Evolutionary conservation across 2,329 filamentous ascomycete genomes (phyloP).

Genomic region (Dothidotthia symphoricarpi): DNA sequence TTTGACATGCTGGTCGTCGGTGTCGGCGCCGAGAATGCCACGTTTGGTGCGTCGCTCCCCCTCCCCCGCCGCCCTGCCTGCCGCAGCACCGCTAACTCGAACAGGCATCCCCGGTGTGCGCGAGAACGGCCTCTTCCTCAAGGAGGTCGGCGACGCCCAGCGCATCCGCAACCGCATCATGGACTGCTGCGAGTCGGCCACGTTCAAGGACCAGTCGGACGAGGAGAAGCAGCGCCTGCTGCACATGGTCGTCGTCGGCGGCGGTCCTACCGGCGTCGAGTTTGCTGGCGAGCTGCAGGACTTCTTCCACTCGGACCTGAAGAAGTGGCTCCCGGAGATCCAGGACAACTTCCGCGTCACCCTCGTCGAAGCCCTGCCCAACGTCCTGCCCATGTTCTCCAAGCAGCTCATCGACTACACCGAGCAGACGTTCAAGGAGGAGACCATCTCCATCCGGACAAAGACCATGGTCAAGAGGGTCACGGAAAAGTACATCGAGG

Average conservation of each 20-base stretch:
- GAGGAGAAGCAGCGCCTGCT: slow-evolving; percentile 91
- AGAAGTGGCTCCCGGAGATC: slow-evolving; percentile 97
- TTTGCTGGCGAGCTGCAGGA: slow-evolving; percentile 98
- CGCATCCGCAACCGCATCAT: slow-evolving; percentile 97
- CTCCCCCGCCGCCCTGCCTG: neutral
- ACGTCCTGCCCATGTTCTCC: slow-evolving; percentile 95
- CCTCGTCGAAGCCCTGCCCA: slow-evolving; percentile 93
- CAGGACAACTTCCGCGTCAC: slow-evolving; percentile 94
- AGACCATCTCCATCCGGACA: slow-evolving; percentile 94
- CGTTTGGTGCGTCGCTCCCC: slow-evolving; percentile 71
- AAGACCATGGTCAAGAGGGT: slow-evolving; percentile 99
- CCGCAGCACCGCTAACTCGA: slow-evolving; percentile 14
- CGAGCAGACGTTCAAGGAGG: slow-evolving; percentile 97
- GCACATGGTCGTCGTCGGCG: slow-evolving; percentile 88
- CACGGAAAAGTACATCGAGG: slow-evolving; percentile 88
- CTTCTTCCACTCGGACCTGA: slow-evolving; percentile 97
- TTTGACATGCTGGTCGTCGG: slow-evolving; percentile 99
- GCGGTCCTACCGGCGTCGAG: slow-evolving; percentile 94
- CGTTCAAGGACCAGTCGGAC: slow-evolving; percentile 89
- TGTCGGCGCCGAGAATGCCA: slow-evolving; percentile 96
- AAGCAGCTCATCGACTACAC: slow-evolving; percentile 99
- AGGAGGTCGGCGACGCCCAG: slow-evolving; percentile 96
- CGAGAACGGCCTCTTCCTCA: slow-evolving; percentile 96
- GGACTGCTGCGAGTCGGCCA: slow-evolving; percentile 98
- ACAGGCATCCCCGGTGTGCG: slow-evolving; percentile 82